A percentile compares a stretch with the other conserved stretches of the same genome.
Conservation (phyloP, 2,329 filamentous ascomycete species). For the Aspergillus tamarii region DNA sequence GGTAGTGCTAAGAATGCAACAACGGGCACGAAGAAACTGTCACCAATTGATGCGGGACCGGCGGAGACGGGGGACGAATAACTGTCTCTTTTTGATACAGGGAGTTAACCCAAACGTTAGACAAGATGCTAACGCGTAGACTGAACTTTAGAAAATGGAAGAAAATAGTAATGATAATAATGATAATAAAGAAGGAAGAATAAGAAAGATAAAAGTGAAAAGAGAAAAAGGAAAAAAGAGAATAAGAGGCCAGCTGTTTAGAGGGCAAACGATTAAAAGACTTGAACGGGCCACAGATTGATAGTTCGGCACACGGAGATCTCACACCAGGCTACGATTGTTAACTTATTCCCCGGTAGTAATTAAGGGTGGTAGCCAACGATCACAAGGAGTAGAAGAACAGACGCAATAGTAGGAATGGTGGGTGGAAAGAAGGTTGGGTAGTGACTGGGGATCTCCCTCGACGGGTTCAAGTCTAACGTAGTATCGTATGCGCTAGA, state of each 20-base stretch:
- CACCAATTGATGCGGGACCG: conserved; percentile 12
- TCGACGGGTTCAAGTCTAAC: conserved; percentile 13
- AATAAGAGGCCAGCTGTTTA: background rate
- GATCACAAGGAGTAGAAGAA: conserved; percentile 14
- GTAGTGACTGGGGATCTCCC: conserved; percentile 13
- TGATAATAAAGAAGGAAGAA: conserved; percentile 10
- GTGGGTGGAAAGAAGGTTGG: conserved; percentile 15
- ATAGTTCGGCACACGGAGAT: conserved; percentile 20
- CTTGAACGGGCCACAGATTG: conserved; percentile 22
- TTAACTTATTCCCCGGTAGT: conserved; percentile 12
- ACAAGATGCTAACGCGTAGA: conserved; percentile 19
- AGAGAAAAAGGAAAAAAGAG: conserved; percentile 12
- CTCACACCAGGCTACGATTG: conserved; percentile 20
- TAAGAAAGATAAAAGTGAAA: conserved; percentile 8
- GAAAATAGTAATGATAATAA: conserved; percentile 8
- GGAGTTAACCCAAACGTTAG: conserved; percentile 19
- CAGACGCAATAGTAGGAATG: conserved; percentile 10
- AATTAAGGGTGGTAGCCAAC: background rate
- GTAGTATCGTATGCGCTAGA: conserved; percentile 10
- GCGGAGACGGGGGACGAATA: conserved; percentile 19
- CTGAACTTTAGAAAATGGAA: conserved; percentile 11
- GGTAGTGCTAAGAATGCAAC: conserved; percentile 19
- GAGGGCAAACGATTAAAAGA: conserved; percentile 9
- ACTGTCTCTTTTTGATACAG: conserved; percentile 18
- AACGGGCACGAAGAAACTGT: conserved; percentile 18